phyloP scores from a whole-genome alignment of 768 basidiomycete genomes.

The Trametes sanguinea region DNA sequence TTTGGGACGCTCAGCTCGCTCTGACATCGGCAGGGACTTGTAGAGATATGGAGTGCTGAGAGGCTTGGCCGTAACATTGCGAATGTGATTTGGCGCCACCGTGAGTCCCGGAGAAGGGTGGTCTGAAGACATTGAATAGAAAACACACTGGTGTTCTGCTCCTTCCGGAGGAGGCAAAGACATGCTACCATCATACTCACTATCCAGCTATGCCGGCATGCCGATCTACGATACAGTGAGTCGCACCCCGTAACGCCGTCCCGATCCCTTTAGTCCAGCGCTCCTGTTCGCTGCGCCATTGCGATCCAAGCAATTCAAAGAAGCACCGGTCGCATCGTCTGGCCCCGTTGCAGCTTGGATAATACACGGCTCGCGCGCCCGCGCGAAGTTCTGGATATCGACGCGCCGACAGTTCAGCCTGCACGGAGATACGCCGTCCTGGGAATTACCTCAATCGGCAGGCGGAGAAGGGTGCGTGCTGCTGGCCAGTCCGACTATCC shows the following conservation, averaged over 20 bases:
- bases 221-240: constrained; percentile 6
- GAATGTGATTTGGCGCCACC: constrained; percentile 15
- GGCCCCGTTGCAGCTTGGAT: background rate
- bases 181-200: background rate
- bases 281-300: background rate
- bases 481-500: background rate
- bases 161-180: background rate
- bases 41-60: background rate
- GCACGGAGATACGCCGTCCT: constrained; percentile 2
- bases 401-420: background rate
- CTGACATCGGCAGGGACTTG: background rate
- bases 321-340: background rate
- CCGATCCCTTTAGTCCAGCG: background rate
- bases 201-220: background rate
- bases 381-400: background rate
- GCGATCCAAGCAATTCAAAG: background rate
- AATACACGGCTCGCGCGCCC: background rate
- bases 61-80: background rate
- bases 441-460: background rate
- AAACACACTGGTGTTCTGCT: background rate
- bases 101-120: constrained; percentile 14
- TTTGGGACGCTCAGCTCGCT: constrained; percentile 1
- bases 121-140: background rate
- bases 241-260: background rate
- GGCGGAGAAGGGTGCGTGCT: background rate